Evolutionary conservation across 73 alveolate genomes (phyloP).

Genomic region (Stentor coeruleus): DNA sequence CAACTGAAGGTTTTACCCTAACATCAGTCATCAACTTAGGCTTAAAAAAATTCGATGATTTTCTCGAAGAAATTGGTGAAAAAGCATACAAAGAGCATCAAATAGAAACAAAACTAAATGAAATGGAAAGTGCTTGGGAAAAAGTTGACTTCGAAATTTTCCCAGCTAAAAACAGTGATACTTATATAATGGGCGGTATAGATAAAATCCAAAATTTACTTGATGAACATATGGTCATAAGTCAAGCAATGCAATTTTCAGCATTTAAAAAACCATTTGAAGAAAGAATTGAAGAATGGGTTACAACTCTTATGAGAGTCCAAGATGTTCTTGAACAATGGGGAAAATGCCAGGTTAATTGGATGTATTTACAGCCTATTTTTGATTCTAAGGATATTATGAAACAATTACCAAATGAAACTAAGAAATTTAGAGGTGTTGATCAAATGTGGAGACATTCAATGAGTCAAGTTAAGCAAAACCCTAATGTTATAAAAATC

Average conservation of each 20-base stretch:
- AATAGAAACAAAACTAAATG: conserved; percentile 86
- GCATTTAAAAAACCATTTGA: conserved; percentile 99
- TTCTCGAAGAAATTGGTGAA: conserved; percentile 95
- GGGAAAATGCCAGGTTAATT: conserved; percentile 91
- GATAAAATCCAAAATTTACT: conserved; percentile 82
- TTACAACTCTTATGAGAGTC: conserved; percentile 87
- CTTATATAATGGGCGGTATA: conserved; percentile 70
- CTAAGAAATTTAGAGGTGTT: conserved; percentile 97
- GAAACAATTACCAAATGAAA: conserved; percentile 99
- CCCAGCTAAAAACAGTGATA: conserved; percentile 65
- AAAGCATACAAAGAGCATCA: conserved; percentile 98
- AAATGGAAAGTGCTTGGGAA: conserved; percentile 94
- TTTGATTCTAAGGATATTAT: conserved; percentile 99
- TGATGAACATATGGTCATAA: conserved; percentile 96
- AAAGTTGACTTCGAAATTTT: conserved; percentile 67
- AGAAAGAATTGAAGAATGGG: conserved; percentile 98
- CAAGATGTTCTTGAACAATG: conserved; percentile 99
- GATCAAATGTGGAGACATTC: conserved; percentile 99
- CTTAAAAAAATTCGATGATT: conserved; percentile 91
- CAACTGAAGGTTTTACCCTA: conserved; percentile 65
- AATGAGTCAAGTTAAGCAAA: conserved; percentile 85
- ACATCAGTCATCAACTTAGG: conserved; percentile 82
- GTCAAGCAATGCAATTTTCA: conserved; percentile 97
- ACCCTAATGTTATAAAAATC: conserved; percentile 80
- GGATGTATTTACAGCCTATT: conserved; percentile 99